Percentiles rank a stretch among this genome's conserved stretches.
phyloP scores from a whole-genome alignment of 768 basidiomycete species.

The Gyrodon lividus region DNA sequence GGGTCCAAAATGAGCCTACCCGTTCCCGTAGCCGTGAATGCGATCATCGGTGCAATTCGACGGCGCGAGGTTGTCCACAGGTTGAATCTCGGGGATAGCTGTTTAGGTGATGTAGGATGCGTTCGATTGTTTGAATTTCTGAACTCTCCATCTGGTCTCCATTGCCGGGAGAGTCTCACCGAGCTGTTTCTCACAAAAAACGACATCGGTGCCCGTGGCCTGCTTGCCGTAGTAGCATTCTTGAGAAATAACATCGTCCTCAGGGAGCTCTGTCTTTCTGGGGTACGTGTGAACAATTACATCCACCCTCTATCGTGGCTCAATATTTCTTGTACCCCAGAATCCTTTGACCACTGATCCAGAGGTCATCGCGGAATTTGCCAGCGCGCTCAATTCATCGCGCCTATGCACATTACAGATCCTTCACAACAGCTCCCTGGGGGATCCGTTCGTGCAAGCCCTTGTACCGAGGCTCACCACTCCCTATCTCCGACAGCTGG shows the following conservation, averaged over 20 bases:
- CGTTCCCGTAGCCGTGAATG: conserved; percentile 44
- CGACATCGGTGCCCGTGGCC: conserved; percentile 51
- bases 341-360: conserved; percentile 42
- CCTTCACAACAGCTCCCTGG: conserved; percentile 47
- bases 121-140: conserved; percentile 54
- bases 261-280: conserved; percentile 53
- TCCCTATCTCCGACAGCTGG: conserved; percentile 49
- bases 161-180: conserved; percentile 39
- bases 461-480: conserved; percentile 54
- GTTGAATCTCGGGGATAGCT: conserved; percentile 55
- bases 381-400: conserved; percentile 54
- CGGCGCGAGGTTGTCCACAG: conserved; percentile 49
- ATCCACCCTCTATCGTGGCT: background rate
- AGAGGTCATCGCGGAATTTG: conserved; percentile 38
- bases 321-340: conserved; percentile 27
- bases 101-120: conserved; percentile 58
- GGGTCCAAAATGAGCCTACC: background rate
- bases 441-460: conserved; percentile 46
- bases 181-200: conserved; percentile 62
- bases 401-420: conserved; percentile 49
- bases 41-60: conserved; percentile 47
- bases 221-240: conserved; percentile 53
- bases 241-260: conserved; percentile 46
- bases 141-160: conserved; percentile 44
- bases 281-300: conserved; percentile 40